Conservation (phyloP, 2,329 filamentous ascomycete genomes). For the Anisogramma anomala region DNA sequence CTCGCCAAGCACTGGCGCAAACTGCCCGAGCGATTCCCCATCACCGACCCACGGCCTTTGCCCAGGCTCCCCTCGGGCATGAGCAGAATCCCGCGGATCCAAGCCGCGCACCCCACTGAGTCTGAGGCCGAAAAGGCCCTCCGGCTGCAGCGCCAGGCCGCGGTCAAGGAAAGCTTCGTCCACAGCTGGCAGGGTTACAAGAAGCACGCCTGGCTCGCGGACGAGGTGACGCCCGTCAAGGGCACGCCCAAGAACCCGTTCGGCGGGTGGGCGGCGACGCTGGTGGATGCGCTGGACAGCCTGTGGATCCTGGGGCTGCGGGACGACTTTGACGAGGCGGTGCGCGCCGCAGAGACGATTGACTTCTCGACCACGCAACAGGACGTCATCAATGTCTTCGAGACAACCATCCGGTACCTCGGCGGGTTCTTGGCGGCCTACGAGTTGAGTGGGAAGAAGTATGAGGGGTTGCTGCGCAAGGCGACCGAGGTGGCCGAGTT, state of each 20-base stretch:
- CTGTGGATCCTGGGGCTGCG: conserved; percentile 61
- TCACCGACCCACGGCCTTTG: conserved; percentile 23
- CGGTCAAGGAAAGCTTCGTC: conserved; percentile 38
- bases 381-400: conserved; percentile 52
- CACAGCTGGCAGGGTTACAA: conserved; percentile 52
- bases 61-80: conserved; percentile 19
- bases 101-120: conserved; percentile 42
- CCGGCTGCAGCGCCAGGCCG: conserved; percentile 28
- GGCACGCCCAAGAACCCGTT: conserved; percentile 44
- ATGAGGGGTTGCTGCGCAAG: conserved; percentile 45
- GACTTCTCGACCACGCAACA: conserved; percentile 46
- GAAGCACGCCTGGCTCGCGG: conserved; percentile 49
- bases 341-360: conserved; percentile 43
- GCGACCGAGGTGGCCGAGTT: conserved; percentile 52
- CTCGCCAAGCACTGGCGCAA: conserved; percentile 21
- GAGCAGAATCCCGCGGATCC: conserved; percentile 40
- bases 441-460: conserved; percentile 47
- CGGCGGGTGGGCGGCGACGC: conserved; percentile 55
- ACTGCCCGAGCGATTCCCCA: conserved; percentile 25
- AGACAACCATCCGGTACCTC: conserved; percentile 61
- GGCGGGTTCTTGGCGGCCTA: conserved; percentile 60
- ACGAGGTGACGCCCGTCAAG: conserved; percentile 49
- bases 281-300: conserved; percentile 59
- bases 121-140: conserved; percentile 23
- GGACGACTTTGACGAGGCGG: conserved; percentile 53